phyloP scores from a whole-genome alignment of 2,329 filamentous ascomycete species.

The Trichophyton equinum region DNA sequence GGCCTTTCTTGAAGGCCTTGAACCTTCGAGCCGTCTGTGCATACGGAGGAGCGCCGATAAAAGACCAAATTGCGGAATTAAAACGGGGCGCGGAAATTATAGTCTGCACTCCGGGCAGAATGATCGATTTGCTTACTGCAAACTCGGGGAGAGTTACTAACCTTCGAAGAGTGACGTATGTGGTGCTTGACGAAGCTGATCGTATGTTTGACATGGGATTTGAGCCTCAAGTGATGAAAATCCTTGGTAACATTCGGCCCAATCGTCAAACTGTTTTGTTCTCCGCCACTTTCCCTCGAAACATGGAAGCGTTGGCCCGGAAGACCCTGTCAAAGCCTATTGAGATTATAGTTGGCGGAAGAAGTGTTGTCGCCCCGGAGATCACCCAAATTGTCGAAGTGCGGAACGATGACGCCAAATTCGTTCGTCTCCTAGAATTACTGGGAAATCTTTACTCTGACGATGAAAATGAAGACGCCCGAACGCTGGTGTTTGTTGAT shows the following conservation, averaged over 20 bases:
- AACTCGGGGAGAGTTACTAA: slow-evolving; percentile 94
- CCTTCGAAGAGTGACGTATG: slow-evolving; percentile 75
- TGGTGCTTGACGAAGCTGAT: slow-evolving; percentile 93
- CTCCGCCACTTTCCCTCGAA: slow-evolving; percentile 88
- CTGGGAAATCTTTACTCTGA: slow-evolving; percentile 66
- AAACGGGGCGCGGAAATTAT: slow-evolving; percentile 93
- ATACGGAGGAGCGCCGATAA: slow-evolving; percentile 90
- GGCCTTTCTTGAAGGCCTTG: slow-evolving; percentile 80
- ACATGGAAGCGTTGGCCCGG: slow-evolving; percentile 80
- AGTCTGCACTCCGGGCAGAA: slow-evolving; percentile 84
- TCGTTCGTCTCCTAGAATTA: slow-evolving; percentile 69
- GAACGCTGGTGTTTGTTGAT: slow-evolving; percentile 83
- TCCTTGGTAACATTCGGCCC: slow-evolving; percentile 80
- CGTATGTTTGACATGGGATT: slow-evolving; percentile 99
- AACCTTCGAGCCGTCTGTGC: slow-evolving; percentile 78
- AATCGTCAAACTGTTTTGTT: slow-evolving; percentile 91
- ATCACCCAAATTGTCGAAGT: slow-evolving; percentile 92
- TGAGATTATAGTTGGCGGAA: slow-evolving; percentile 84
- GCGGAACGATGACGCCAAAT: slow-evolving; percentile 68
- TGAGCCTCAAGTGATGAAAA: slow-evolving; percentile 94
- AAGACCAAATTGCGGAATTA: slow-evolving; percentile 91
- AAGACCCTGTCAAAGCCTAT: slow-evolving; percentile 77
- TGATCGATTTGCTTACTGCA: slow-evolving; percentile 88
- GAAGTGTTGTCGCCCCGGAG: slow-evolving; percentile 53
- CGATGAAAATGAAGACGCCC: slow-evolving; percentile 74